These are phyloP conservation scores for Russula sp. DNA, from an alignment of 768 basidiomycete genomes.

Conservation along the genomic window DNA sequence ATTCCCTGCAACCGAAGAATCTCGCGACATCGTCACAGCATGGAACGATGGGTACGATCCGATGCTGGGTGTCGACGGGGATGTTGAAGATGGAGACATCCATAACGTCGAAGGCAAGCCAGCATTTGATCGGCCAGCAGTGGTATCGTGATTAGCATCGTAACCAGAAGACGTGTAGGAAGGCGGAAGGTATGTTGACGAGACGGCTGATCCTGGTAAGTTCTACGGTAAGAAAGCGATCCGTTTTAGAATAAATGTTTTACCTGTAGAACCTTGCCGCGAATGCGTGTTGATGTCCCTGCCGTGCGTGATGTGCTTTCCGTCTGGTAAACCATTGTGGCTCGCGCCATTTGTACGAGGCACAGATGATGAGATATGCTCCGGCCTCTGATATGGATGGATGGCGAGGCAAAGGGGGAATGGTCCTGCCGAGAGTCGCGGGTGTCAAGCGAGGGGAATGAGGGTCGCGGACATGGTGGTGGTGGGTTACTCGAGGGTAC, in stretches of 20 bases:
- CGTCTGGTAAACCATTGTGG: constrained; percentile 2
- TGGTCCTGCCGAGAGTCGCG: constrained; percentile 11
- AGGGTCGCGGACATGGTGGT: constrained; percentile 25
- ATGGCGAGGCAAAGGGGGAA: constrained; percentile 8
- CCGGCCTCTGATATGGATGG: constrained; percentile 12
- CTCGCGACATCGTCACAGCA: constrained; percentile 21
- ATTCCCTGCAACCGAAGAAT: constrained; percentile 15
- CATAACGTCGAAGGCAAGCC: constrained; percentile 74
- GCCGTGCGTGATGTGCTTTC: constrained; percentile 4
- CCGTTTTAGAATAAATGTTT: not conserved
- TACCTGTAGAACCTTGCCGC: constrained; percentile 26
- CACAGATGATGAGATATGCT: not conserved
- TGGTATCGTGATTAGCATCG: constrained; percentile 31
- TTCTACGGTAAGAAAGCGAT: not conserved
- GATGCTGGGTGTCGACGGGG: constrained; percentile 44
- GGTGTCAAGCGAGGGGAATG: constrained; percentile 9
- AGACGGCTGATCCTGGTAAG: constrained; percentile 23
- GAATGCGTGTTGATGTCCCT: constrained; percentile 11
- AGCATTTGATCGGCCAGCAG: constrained; percentile 50
- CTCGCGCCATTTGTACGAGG: constrained; percentile 6
- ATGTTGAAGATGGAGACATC: constrained; percentile 70
- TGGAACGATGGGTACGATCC: constrained; percentile 33
- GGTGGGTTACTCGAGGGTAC: constrained; percentile 40
- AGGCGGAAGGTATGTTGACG: constrained; percentile 24
- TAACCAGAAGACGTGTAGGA: constrained; percentile 33